These are phyloP conservation scores for Kwoniella sp. DNA, from an alignment of 768 basidiomycete species.

Conservation along the genomic window DNA sequence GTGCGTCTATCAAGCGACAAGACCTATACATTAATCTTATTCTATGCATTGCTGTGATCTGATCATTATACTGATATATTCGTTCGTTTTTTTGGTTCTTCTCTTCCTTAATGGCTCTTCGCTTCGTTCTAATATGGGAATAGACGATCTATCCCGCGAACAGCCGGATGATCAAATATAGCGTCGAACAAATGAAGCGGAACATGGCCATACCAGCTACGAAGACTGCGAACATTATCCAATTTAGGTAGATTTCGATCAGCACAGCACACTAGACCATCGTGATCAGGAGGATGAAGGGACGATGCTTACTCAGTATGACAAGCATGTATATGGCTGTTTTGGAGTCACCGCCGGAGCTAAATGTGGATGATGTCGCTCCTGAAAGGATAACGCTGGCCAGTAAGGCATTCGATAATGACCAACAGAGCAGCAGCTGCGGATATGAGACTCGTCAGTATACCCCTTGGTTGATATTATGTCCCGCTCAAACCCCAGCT, in stretches of 20 bases:
- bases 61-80: no score
- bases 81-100: no score
- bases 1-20: no score
- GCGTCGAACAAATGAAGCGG: conserved; percentile 65
- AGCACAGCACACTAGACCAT: no score
- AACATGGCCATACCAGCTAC: conserved; percentile 56
- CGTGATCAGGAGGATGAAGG: neutral
- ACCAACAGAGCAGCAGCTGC: conserved; percentile 53
- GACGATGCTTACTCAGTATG: conserved; percentile 40
- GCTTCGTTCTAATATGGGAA: no score
- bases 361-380: conserved; percentile 36
- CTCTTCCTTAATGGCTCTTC: no score
- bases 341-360: conserved; percentile 25
- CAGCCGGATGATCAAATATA: conserved; percentile 56
- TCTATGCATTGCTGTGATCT: no score
- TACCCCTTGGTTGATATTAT: no score
- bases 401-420: conserved; percentile 53
- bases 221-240: conserved; percentile 35
- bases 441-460: neutral
- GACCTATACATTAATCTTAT: no score
- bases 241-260: no score
- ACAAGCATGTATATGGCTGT: conserved; percentile 53
- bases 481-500: no score
- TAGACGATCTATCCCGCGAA: conserved; percentile 42
- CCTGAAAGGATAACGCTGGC: conserved; percentile 54